Evolutionary conservation across 2,329 filamentous ascomycete genomes (phyloP).

Genomic region (Pseudopyrenochaeta lycopersici): DNA sequence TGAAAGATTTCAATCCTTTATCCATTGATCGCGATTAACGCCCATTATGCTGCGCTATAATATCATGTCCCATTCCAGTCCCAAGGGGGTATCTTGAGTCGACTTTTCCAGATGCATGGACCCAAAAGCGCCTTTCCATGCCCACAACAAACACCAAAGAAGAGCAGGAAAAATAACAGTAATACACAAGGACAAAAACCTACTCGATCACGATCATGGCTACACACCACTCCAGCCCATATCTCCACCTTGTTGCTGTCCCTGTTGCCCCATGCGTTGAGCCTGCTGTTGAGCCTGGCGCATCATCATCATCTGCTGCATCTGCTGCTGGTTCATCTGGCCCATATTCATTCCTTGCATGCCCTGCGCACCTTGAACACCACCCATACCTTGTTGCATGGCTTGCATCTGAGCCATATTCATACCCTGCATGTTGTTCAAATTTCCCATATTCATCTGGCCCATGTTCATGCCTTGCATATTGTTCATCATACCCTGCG

Average conservation of each 20-base stretch:
- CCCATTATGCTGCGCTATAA: neutral
- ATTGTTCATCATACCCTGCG: conserved; percentile 43
- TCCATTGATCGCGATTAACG: no score
- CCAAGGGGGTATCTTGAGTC: conserved; percentile 15
- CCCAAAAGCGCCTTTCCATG: conserved; percentile 12
- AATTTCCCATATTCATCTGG: conserved; percentile 36
- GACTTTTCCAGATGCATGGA: conserved; percentile 11
- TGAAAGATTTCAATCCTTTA: no score
- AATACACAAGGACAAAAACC: neutral
- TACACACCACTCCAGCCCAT: conserved; percentile 42
- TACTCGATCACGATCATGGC: neutral
- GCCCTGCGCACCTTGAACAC: conserved; percentile 19
- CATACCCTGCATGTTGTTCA: conserved; percentile 25
- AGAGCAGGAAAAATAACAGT: neutral
- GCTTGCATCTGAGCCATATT: conserved; percentile 1
- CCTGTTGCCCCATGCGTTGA: conserved; percentile 31
- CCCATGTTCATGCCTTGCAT: conserved; percentile 44
- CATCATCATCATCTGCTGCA: conserved; percentile 38
- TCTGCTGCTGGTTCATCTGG: conserved; percentile 10
- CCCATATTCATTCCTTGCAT: conserved; percentile 25
- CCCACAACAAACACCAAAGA: neutral
- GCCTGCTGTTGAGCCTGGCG: conserved; percentile 40
- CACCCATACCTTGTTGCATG: conserved; percentile 18
- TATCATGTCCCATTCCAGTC: neutral
- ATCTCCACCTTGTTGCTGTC: conserved; percentile 32